Evolutionary conservation across 1,284 basidiomycete species (phyloP), one percentile per base, ranked within the genome.

Genomic region (Xerocomus cyaneibrunnescens): DNA sequence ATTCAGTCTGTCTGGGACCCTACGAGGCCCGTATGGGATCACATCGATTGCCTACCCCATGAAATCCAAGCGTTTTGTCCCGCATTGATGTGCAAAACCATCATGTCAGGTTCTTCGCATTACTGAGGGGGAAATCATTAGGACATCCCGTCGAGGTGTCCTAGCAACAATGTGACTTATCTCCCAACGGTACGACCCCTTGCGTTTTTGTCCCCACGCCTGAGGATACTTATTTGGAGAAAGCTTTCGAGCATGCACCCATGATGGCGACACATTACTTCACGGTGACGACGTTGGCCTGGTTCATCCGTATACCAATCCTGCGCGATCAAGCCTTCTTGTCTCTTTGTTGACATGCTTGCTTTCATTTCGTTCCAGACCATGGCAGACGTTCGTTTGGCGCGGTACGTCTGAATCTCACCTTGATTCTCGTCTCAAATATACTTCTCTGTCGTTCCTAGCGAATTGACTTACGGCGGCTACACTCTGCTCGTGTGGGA

Each of bases 401-500:
- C 28, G 35, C 22, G 50, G 50, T 51, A 30, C 19, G 39, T 32
- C 28, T 5, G 10, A 17, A 13, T 40, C 32, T 16, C 5, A 23
- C 16, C 32, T 36, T 30, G 31, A n/a, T 23, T 13, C 14, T 35
- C 13, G 8, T 36, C 10, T 6, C n/a, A 8, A 7, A 25, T 35
- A 50, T 10, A 6, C 3, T 6, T 13, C n/a, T 1, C 12, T 10
- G 3, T 41, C 28, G 16, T 25, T 10, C n/a, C 23, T 25, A 51
- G 50, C 4, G 22, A 46, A 7, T 25, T 42, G 9, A 28, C 39
- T 10, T 51, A 27, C 12, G 21, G 50, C n/a, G 21, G 50, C 25
- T 50, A 25, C 32, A 8, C 47, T 30, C 32, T 41, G 19, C 50
- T 51, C 22, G n/a, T 42, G 3, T 52, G 50, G 48, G 50, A 52